Evolutionary conservation across 257 asterid genomes (phyloP), one percentile per base, ranked within the genome.

Genomic region (Oldenlandia corymbosa): DNA sequence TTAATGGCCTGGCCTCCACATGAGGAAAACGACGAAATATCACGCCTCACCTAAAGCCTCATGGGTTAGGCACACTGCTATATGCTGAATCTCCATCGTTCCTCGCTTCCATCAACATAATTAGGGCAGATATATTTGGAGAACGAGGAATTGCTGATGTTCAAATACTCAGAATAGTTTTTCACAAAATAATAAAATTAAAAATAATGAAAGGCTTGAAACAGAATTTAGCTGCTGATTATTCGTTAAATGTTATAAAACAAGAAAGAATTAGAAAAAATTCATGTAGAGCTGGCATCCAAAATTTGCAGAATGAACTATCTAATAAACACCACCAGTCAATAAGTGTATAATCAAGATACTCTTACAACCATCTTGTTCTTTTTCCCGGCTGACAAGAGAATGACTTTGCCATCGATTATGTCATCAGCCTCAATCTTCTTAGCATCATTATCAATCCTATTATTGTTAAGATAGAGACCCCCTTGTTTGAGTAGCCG

Each of bases 401-500:
- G 95, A 26, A 91, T 69, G 64, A 88, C 80, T 64, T 79, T 88
- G 10, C 93, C 92, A 64, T 83, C 96, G 18, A 91, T 76, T 68
- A 91, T 85, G 73, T 91, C 96, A 70, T 68, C 78, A 24, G 73
- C 71, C 76, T 91, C 96, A 60, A 88, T 83, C 81, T 68, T 91
- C 82, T 85, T 88, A 20, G 73, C 86, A 74, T 91, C 98, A 27
- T 81, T 79, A 52, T 91, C 95, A 68, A 91, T 68, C 79, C 85
- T 83, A 45, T 32, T 69, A 61, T 85, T 88, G 66, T 91, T 91
- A 80, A 91, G 79, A 73, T 91, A 88, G 68, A 91, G 87, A 1
- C 98, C 98, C 61, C 98, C 98, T 68, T 91, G 96, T 87, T 88
- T 91, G 58, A 91, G 76, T 75, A 91, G 53, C 7, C 95, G 91